These are phyloP conservation scores for Suhomyces anneliseae DNA, from an alignment of 1,139 yeast species.

Conservation along the genomic window DNA sequence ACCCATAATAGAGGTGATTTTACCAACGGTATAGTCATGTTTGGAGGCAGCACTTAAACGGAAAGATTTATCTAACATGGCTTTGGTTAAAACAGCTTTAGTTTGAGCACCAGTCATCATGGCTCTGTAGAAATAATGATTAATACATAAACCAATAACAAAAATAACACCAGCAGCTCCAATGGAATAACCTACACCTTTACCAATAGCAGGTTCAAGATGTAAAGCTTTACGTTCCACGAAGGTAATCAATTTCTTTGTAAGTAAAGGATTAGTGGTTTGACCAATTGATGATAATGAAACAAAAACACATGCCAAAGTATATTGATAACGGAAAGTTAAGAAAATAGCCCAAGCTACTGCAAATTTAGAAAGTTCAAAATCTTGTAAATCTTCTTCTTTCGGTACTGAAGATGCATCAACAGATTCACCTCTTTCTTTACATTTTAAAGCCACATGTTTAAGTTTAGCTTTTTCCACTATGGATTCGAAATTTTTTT, in stretches of 20 bases:
- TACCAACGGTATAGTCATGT: slow-evolving; percentile 32
- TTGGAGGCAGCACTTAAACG: slow-evolving; percentile 27
- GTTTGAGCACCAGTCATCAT: slow-evolving; percentile 44
- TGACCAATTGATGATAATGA: slow-evolving; percentile 18
- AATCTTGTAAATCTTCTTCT: slow-evolving; percentile 28
- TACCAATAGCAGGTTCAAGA: slow-evolving; percentile 21
- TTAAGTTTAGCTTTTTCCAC: slow-evolving; percentile 20
- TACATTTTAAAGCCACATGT: slow-evolving; percentile 24
- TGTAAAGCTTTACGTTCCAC: slow-evolving; percentile 36
- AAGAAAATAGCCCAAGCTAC: slow-evolving; percentile 23
- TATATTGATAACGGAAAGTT: slow-evolving; percentile 31
- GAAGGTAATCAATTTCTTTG: slow-evolving; percentile 42
- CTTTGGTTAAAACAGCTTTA: slow-evolving; percentile 37
- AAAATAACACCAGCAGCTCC: slow-evolving; percentile 26
- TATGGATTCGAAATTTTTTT: slow-evolving; percentile 22
- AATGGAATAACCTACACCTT: slow-evolving; percentile 34
- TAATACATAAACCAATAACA: slow-evolving; percentile 47
- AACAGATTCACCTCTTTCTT: slow-evolving; percentile 25
- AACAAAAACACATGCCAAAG: slow-evolving; percentile 22
- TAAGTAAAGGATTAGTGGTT: slow-evolving; percentile 32
- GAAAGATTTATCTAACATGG: slow-evolving; percentile 34
- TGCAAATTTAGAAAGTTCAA: slow-evolving; percentile 14
- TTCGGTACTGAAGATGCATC: slow-evolving; percentile 19
- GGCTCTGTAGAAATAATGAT: slow-evolving; percentile 63
- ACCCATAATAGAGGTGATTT: slow-evolving; percentile 57